A percentile compares a stretch with the other conserved stretches of the same genome.
These are phyloP conservation scores for Hyaloperonospora brassicae DNA, from an alignment of 352 stramenopile genomes.

Conservation along the genomic window DNA sequence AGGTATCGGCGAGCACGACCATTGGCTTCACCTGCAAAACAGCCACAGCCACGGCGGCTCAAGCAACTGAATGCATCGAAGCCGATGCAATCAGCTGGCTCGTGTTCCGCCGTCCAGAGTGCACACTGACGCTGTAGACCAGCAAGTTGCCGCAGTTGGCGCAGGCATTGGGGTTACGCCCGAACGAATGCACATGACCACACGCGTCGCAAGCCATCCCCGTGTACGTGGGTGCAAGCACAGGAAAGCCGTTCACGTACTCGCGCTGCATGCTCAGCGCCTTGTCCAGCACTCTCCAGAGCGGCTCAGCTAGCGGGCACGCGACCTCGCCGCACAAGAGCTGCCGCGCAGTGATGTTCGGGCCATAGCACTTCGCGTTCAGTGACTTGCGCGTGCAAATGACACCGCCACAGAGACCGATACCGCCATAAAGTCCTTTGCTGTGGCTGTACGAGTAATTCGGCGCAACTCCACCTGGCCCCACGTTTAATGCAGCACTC, in stretches of 20 bases:
- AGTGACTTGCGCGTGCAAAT: constrained; percentile 71
- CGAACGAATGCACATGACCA: constrained; percentile 40
- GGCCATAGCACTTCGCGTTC: constrained; percentile 64
- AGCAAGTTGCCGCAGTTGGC: constrained; percentile 50
- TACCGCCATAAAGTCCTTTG: constrained; percentile 62
- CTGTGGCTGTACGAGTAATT: constrained; percentile 83
- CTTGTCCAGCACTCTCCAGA: constrained; percentile 57
- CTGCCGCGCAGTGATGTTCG: constrained; percentile 52
- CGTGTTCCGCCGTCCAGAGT: constrained; percentile 55
- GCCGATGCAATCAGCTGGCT: constrained; percentile 36
- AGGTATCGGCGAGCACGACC: no score
- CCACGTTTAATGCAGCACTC: constrained; percentile 55
- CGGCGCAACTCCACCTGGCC: constrained; percentile 46
- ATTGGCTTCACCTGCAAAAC: no score
- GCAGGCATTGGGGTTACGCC: constrained; percentile 31
- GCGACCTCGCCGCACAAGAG: constrained; percentile 62
- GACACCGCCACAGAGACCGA: constrained; percentile 55
- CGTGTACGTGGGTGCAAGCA: constrained; percentile 38
- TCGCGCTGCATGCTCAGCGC: constrained; percentile 53
- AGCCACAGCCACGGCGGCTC: no score
- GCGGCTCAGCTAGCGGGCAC: constrained; percentile 46
- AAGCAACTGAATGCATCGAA: constrained; percentile 12
- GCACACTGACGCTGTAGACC: constrained; percentile 64
- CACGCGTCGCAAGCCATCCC: constrained; percentile 50
- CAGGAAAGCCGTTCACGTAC: constrained; percentile 54